Base-by-base conservation (phyloP, 345 rosid genomes). In the Noccaea caerulescens region DNA sequence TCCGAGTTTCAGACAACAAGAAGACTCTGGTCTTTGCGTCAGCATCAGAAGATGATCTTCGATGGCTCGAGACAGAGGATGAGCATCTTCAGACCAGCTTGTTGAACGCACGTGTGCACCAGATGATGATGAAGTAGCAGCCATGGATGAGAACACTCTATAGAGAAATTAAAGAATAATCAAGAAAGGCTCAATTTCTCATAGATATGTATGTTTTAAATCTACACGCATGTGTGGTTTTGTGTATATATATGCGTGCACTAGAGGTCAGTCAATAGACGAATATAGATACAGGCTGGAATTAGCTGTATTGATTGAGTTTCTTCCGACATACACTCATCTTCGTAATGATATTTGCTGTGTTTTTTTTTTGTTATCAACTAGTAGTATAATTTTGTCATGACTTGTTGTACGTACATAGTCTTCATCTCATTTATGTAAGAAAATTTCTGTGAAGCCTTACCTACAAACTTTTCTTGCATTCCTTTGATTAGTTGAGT, bases 11-110 rank as follows among this genome's bases (percentile, higher is more conserved):
- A 58, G 33, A 64, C 36, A 27, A 54, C 36, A 27, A 61, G 69
- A 2, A 16, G 80, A 59, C 13, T 68, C 56, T n/a, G 77, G 65
- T 18, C 63, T 68, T 34, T 58, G 49, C 57, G 62, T 77, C 44
- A 81, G 66, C 59, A 39, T 60, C 55, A 58, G 4, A 18, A 83
- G 54, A 59, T 80, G 77, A 47, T 72, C 69, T 64, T 74, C 72
- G 16, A 83, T 64, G 56, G 63, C 54, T 60, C n/a, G 58, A 56
- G 73, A 54, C 3, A 77, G 65, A 61, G 83, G 85, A 72, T 81
- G 79, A 66, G 58, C 32, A 25, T 42, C 69, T 10, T 80, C 58
- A 2, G 82, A 66, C 76, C 76, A 81, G 66, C 85, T 84, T 62
- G 56, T 59, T 4, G 84, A 81, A 42, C 81, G 83, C 63, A 74